phyloP scores from a whole-genome alignment of 2,329 filamentous ascomycete species.

The Ophiostoma sp. region DNA sequence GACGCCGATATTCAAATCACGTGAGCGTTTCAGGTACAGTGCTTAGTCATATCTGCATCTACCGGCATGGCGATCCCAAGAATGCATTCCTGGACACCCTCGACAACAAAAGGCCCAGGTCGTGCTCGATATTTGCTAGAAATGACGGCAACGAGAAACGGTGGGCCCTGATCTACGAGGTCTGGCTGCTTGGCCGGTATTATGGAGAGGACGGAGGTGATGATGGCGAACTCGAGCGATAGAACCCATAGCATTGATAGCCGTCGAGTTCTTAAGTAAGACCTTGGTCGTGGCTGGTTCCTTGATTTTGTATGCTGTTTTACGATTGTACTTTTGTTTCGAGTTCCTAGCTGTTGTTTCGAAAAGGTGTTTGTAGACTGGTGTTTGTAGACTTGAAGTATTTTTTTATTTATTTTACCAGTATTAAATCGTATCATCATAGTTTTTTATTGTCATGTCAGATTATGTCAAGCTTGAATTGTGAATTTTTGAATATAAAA shows the following conservation, averaged over 20 bases:
- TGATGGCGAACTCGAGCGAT: neutral
- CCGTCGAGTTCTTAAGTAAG: no score
- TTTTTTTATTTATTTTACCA: no score
- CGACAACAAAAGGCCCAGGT: neutral
- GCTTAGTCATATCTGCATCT: neutral
- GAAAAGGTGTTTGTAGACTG: no score
- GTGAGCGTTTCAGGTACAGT: neutral
- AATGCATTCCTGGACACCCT: neutral
- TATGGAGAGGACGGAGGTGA: neutral
- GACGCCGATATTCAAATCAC: neutral
- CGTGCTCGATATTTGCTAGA: neutral
- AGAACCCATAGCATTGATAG: neutral
- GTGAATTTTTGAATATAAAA: no score
- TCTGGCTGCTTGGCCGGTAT: neutral
- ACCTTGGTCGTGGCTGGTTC: no score
- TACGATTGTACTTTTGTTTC: no score
- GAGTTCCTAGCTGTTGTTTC: no score
- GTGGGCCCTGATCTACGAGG: neutral
- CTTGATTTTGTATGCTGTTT: no score
- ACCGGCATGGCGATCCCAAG: neutral
- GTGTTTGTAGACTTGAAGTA: no score
- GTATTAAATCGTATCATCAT: no score
- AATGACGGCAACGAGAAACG: neutral
- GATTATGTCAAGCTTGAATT: no score
- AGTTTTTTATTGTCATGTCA: no score